Evolutionary conservation across 139 green algal species (phyloP).

Genomic region (Cymbomonas tetramitiformis): DNA sequence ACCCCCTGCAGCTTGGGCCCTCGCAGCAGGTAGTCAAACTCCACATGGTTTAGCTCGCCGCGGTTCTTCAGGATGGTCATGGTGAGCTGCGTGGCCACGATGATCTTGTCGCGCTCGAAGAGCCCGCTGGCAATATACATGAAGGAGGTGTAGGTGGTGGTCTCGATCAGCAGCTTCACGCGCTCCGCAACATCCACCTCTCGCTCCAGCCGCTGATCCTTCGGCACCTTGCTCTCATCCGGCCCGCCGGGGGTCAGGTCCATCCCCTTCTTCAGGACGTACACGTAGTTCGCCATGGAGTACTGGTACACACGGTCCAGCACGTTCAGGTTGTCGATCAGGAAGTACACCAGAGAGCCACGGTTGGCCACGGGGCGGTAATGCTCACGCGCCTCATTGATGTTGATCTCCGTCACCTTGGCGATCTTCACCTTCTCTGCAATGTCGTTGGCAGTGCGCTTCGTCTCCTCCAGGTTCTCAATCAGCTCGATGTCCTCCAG

Average conservation of each 20-base stretch:
- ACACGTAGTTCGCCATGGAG: conserved; percentile 81
- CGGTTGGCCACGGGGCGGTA: conserved; percentile 64
- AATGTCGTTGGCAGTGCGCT: conserved; percentile 65
- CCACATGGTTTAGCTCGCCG: conserved; percentile 49
- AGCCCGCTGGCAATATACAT: conserved; percentile 60
- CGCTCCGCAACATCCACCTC: conserved; percentile 18
- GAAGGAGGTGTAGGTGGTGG: too few species aligned
- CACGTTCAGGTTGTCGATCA: conserved; percentile 66
- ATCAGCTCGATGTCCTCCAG: conserved; percentile 79
- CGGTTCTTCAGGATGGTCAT: conserved; percentile 54
- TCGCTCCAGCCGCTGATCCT: not conserved
- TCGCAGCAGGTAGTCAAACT: conserved; percentile 69
- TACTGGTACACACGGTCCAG: conserved; percentile 81
- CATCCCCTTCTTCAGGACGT: conserved; percentile 67
- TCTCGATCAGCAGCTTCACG: conserved; percentile 58
- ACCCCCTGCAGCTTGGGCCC: conserved; percentile 49
- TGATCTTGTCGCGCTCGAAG: conserved; percentile 87
- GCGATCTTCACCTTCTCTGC: conserved; percentile 62
- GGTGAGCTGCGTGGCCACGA: conserved; percentile 71
- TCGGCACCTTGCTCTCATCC: not conserved
- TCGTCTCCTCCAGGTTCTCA: conserved; percentile 80
- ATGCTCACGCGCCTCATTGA: conserved; percentile 56
- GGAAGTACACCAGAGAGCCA: conserved; percentile 73
- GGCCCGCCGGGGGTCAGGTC: too few species aligned
- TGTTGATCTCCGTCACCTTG: conserved; percentile 50